Conservation (phyloP, 192 early-diverging fungal genomes). For the Umbelopsis ramanniana region DNA sequence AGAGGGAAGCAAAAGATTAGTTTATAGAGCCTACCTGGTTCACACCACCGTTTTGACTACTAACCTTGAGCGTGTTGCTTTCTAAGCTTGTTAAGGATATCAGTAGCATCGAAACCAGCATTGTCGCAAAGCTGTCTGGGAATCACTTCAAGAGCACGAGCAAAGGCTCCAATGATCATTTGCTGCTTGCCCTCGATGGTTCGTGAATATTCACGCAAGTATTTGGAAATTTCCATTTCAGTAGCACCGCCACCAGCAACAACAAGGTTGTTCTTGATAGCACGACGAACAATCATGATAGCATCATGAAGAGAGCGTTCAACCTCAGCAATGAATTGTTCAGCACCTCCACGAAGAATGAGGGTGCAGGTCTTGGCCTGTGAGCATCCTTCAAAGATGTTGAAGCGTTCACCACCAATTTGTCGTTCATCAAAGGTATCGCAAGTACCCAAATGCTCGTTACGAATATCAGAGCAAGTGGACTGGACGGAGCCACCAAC, state of each 20-base stretch:
- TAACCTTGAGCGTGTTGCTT: slow-evolving; percentile 84
- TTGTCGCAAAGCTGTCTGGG: slow-evolving; percentile 99
- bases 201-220: slow-evolving; percentile 88
- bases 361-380: slow-evolving; percentile 95
- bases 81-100: slow-evolving; percentile 96
- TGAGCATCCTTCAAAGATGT: slow-evolving; percentile 94
- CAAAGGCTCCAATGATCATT: slow-evolving; percentile 92
- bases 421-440: slow-evolving; percentile 94
- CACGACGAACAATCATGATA: slow-evolving; percentile 98
- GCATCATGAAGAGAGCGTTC: slow-evolving; percentile 98
- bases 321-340: slow-evolving; percentile 99
- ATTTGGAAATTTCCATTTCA: slow-evolving; percentile 98
- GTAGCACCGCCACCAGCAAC: slow-evolving; percentile 98
- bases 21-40: neutral
- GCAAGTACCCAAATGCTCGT: slow-evolving; percentile 87
- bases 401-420: slow-evolving; percentile 96
- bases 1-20: slow-evolving; percentile 20
- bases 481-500: slow-evolving; percentile 94
- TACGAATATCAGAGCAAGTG: slow-evolving; percentile 83
- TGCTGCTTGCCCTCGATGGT: slow-evolving; percentile 99
- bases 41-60: neutral
- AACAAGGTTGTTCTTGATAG: slow-evolving; percentile 94
- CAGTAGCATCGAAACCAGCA: slow-evolving; percentile 98
- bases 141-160: slow-evolving; percentile 95
- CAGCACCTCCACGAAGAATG: slow-evolving; percentile 94